Evolutionary conservation across 805 yeast genomes (phyloP).

Genomic region (Candida taoyuanica): DNA sequence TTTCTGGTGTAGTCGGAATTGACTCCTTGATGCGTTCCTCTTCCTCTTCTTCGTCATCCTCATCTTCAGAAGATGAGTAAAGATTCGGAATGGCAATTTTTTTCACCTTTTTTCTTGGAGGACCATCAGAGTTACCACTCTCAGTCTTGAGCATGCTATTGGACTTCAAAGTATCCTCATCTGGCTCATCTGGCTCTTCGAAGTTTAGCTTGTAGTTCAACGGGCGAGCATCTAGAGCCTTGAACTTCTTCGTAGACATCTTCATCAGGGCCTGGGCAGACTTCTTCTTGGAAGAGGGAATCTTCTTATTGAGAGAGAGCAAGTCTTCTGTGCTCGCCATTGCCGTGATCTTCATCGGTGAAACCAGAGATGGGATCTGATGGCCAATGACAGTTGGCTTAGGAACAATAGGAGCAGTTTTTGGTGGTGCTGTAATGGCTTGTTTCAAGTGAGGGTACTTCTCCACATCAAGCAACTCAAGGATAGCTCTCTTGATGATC

Average conservation of each 20-base stretch:
- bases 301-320: slow-evolving; percentile 11
- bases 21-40: slow-evolving; percentile 26
- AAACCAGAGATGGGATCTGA: background rate
- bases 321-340: slow-evolving; percentile 23
- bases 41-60: slow-evolving; percentile 30
- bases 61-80: slow-evolving; percentile 27
- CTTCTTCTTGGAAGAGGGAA: slow-evolving; percentile 22
- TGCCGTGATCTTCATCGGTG: background rate
- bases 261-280: slow-evolving; percentile 20
- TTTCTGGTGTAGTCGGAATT: slow-evolving; percentile 27
- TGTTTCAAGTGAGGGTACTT: slow-evolving; percentile 47
- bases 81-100: slow-evolving; percentile 11
- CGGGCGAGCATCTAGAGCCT: slow-evolving; percentile 20
- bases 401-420: background rate
- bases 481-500: slow-evolving; percentile 62
- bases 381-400: slow-evolving; percentile 2
- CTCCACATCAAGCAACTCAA: slow-evolving; percentile 55
- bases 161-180: slow-evolving; percentile 4
- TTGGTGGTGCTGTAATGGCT: slow-evolving; percentile 26
- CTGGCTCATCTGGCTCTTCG: slow-evolving; percentile 15
- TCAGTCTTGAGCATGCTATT: background rate
- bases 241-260: slow-evolving; percentile 17
- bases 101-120: slow-evolving; percentile 15
- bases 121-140: slow-evolving; percentile 6
- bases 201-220: slow-evolving; percentile 18